A percentile compares a stretch with the other conserved stretches of the same genome.
Conservation (phyloP, 2,329 filamentous ascomycete species). For the Monosporascus sp. region DNA sequence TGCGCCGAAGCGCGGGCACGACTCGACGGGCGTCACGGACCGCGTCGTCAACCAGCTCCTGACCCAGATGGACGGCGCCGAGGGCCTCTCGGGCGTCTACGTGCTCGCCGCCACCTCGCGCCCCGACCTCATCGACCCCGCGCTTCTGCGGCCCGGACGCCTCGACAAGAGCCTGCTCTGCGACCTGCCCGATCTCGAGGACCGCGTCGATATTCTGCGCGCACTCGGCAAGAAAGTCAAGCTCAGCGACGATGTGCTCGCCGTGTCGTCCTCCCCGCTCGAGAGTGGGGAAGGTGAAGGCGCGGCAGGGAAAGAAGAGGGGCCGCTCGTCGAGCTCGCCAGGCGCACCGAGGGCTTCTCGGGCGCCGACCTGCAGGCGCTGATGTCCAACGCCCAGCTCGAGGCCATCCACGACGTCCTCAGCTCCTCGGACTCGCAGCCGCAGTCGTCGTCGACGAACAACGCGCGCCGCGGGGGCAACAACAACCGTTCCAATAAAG, state of each 20-base stretch:
- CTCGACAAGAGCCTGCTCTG: constrained; percentile 91
- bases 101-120: constrained; percentile 90
- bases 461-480: constrained; percentile 30
- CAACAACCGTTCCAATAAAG: constrained; percentile 25
- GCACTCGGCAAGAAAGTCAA: constrained; percentile 79
- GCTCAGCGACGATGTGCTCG: constrained; percentile 57
- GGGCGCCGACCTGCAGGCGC: constrained; percentile 87
- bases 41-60: constrained; percentile 96
- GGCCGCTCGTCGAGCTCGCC: constrained; percentile 67
- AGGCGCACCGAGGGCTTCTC: constrained; percentile 81
- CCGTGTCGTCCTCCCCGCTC: constrained; percentile 32
- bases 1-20: constrained; percentile 92
- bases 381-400: constrained; percentile 93
- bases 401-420: constrained; percentile 95
- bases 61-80: constrained; percentile 98
- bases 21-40: constrained; percentile 97
- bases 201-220: constrained; percentile 81
- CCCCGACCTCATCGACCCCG: constrained; percentile 93
- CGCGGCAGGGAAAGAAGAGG: constrained; percentile 21
- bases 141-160: constrained; percentile 82
- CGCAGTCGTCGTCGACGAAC: constrained; percentile 5
- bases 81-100: constrained; percentile 90
- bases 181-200: constrained; percentile 74
- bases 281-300: background rate
- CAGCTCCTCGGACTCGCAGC: constrained; percentile 45